Evolutionary conservation across 768 basidiomycete genomes (phyloP).

Genomic region (Lactarius sanguifluus): DNA sequence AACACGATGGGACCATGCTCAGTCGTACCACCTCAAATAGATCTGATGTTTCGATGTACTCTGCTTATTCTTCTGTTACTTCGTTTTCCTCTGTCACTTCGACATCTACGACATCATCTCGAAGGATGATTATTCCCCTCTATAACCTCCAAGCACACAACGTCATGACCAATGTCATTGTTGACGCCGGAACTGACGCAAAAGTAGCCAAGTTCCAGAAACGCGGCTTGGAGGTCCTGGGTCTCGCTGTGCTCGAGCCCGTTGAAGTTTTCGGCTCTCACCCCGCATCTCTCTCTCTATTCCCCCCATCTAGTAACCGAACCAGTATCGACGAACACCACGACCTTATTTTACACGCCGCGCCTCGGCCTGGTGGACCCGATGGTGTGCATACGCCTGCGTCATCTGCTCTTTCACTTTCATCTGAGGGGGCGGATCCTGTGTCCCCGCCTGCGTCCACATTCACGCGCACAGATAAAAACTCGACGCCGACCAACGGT

Average conservation of each 20-base stretch:
- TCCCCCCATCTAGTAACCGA: slow-evolving; percentile 32
- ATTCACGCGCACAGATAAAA: slow-evolving; percentile 32
- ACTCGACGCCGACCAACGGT: slow-evolving; percentile 38
- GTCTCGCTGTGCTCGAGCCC: slow-evolving; percentile 75
- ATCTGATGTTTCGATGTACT: slow-evolving; percentile 49
- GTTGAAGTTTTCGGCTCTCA: slow-evolving; percentile 63
- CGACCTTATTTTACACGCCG: neutral
- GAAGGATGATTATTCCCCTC: slow-evolving; percentile 80
- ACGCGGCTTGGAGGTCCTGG: slow-evolving; percentile 74
- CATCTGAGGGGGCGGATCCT: slow-evolving; percentile 20
- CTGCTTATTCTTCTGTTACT: slow-evolving; percentile 51
- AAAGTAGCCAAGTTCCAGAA: slow-evolving; percentile 75
- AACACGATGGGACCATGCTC: slow-evolving; percentile 33
- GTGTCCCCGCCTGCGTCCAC: slow-evolving; percentile 31
- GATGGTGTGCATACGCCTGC: slow-evolving; percentile 24
- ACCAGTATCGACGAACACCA: slow-evolving; percentile 35
- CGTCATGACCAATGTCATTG: slow-evolving; percentile 80
- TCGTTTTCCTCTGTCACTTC: slow-evolving; percentile 39
- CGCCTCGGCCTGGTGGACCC: slow-evolving; percentile 7
- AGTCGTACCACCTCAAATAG: slow-evolving; percentile 48
- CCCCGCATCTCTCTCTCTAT: slow-evolving; percentile 23
- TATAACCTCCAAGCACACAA: slow-evolving; percentile 89
- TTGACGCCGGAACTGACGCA: slow-evolving; percentile 70
- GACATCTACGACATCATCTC: slow-evolving; percentile 45
- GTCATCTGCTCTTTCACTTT: slow-evolving; percentile 29